Evolutionary conservation across 306 rosid species (phyloP).

Genomic region (Trifolium dubium): DNA sequence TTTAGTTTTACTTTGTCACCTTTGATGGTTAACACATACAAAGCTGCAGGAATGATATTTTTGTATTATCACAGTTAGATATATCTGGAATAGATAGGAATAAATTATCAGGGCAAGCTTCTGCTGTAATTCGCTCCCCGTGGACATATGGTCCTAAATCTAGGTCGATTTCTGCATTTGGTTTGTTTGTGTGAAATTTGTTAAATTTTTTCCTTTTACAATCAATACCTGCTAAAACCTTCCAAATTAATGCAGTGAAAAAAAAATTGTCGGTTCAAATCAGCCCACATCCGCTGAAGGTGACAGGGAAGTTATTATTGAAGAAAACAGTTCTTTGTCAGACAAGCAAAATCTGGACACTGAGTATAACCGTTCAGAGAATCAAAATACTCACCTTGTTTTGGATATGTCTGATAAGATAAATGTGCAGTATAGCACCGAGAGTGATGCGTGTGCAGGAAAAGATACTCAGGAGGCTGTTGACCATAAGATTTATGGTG

Average conservation of each 20-base stretch:
- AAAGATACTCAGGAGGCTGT: conserved; percentile 50
- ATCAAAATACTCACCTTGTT: conserved; percentile 32
- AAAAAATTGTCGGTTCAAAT: conserved; percentile 46
- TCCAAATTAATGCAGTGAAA: conserved; percentile 55
- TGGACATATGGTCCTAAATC: conserved; percentile 45
- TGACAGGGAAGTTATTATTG: conserved; percentile 50
- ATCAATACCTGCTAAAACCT: conserved; percentile 36
- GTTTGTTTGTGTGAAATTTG: conserved; percentile 18
- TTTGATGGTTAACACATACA: conserved; percentile 33
- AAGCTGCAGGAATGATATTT: conserved; percentile 31
- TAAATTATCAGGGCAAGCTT: conserved; percentile 86
- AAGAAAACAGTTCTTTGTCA: conserved; percentile 44
- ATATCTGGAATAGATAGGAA: conserved; percentile 73
- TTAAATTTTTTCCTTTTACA: conserved; percentile 36
- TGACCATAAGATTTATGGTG: conserved; percentile 43
- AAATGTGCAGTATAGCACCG: conserved; percentile 44
- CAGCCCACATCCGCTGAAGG: conserved; percentile 40
- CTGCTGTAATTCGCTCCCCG: conserved; percentile 56
- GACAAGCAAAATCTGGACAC: conserved; percentile 44
- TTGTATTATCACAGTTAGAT: conserved; percentile 69
- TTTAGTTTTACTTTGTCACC: conserved; percentile 26
- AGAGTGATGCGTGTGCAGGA: conserved; percentile 42
- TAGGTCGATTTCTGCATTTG: conserved; percentile 53
- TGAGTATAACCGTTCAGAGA: conserved; percentile 40
- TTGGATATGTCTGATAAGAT: conserved; percentile 40